Evolutionary conservation across 768 basidiomycete genomes (phyloP).

Genomic region (Cubamyces lactineus): DNA sequence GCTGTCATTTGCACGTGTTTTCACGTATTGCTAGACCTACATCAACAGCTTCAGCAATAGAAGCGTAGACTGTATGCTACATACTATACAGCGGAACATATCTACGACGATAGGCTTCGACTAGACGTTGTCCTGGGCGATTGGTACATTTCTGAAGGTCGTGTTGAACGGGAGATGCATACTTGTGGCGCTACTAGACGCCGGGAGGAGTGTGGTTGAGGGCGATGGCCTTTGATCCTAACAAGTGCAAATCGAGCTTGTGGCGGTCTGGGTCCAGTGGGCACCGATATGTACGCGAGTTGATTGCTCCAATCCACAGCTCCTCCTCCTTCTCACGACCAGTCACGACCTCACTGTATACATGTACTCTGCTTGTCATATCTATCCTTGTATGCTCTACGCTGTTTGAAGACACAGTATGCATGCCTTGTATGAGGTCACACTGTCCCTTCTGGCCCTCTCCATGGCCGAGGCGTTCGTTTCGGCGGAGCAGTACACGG

Average conservation of each 20-base stretch:
- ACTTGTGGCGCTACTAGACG: slow-evolving; percentile 4
- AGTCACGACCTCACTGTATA: slow-evolving; percentile 13
- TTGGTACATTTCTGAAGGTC: no score
- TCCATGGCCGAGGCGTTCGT: slow-evolving; percentile 20
- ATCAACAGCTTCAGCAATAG: no score
- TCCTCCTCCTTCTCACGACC: slow-evolving; percentile 18
- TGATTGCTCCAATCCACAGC: slow-evolving; percentile 14
- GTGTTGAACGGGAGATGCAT: neutral
- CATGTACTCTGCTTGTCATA: slow-evolving; percentile 18
- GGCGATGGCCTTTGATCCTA: slow-evolving; percentile 26
- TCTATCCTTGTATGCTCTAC: slow-evolving; percentile 13
- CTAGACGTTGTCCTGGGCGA: no score
- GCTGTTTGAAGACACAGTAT: slow-evolving; percentile 11
- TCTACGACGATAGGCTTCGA: no score
- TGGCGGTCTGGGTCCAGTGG: slow-evolving; percentile 13
- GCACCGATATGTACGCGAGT: slow-evolving; percentile 1
- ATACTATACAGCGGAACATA: no score
- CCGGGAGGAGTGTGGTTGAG: slow-evolving; percentile 15
- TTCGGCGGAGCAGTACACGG: slow-evolving; percentile 24
- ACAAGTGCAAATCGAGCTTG: slow-evolving; percentile 27
- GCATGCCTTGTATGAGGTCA: slow-evolving; percentile 6
- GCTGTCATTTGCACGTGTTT: neutral
- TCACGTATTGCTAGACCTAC: no score
- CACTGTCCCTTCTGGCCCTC: slow-evolving; percentile 22
- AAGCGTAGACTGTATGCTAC: no score